These are phyloP conservation scores for Nannochloropsis gaditana DNA, from an alignment of 108 stramenopile genomes.

Conservation along the genomic window DNA sequence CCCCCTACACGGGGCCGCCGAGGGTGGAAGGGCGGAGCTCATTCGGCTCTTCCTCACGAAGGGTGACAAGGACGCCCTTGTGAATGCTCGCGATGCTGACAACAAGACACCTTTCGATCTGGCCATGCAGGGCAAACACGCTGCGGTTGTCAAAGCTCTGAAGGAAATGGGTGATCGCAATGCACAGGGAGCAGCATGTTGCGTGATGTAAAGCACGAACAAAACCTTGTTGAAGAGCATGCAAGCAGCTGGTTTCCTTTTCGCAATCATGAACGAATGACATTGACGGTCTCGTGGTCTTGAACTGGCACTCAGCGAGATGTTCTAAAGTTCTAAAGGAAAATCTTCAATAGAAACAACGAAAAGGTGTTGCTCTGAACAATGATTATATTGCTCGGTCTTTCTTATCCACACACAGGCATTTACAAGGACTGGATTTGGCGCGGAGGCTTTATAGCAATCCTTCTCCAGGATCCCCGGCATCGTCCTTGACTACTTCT, in stretches of 20 bases:
- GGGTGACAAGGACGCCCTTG: slow-evolving; percentile 37
- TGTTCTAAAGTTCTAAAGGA: too few species aligned
- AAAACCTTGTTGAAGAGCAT: neutral
- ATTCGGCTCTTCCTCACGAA: slow-evolving; percentile 48
- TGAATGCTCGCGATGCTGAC: slow-evolving; percentile 34
- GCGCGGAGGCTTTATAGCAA: too few species aligned
- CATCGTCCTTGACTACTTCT: neutral
- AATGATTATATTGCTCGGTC: too few species aligned
- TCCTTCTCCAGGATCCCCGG: too few species aligned
- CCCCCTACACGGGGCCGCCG: slow-evolving; percentile 44
- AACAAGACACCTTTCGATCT: slow-evolving; percentile 47
- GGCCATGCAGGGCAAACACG: slow-evolving; percentile 47
- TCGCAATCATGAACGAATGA: too few species aligned
- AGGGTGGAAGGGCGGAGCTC: slow-evolving; percentile 48
- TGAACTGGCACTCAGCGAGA: too few species aligned
- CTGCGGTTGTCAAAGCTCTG: slow-evolving; percentile 42
- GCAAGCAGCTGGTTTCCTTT: too few species aligned
- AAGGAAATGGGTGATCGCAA: slow-evolving; percentile 50
- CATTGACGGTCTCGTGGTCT: too few species aligned
- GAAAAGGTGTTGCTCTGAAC: too few species aligned
- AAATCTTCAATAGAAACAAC: too few species aligned
- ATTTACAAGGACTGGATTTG: too few species aligned
- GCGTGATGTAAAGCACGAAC: slow-evolving; percentile 24
- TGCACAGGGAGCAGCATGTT: slow-evolving; percentile 43
- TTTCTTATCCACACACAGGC: too few species aligned